Evolutionary conservation across 257 asterid species (phyloP), one percentile per base, ranked within the genome.

Genomic region (Nicotiana undulata): DNA sequence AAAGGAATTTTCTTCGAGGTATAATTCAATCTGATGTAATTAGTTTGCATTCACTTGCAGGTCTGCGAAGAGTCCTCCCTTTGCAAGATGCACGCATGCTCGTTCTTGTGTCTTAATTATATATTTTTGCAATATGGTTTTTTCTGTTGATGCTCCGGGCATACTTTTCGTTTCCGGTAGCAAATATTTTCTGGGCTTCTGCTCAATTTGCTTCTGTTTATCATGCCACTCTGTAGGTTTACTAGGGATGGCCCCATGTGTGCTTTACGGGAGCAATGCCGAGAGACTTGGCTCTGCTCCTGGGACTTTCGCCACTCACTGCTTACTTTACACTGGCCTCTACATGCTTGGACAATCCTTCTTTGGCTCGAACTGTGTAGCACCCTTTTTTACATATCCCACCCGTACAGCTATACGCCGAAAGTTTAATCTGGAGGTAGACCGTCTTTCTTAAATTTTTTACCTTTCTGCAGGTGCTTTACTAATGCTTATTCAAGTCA

Each of bases 211-310:
- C 28, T 26, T 26, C 28, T 26, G 28, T 26, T 26, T 26, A 26
- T 26, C 28, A 26, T 26, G 28, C 28, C 70, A 34, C 40, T 75
- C 85, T 82, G 81, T 91, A 96, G 99, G 99, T 83, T 81, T 96
- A 86, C 80, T 96, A 77, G 99, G 99, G 70, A 70, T 90, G 53
- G 97, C 92, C 22, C 99, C 99, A 53, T 96, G 99, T 82, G 94
- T 96, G 87, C 98, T 94, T 55, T 91, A 93, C 68, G 99, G 97
- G 81, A 85, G 90, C 90, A 96, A 88, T 83, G 96, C 82, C 0
- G 99, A 96, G 87, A 91, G 99, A 81, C 90, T 96, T 81, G 94
- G 92, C 72, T 85, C 93, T 26, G 78, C 87, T 65, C 93, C 93
- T 16, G 94, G 94, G 58, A 82, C 92, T 60, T 96, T 94, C 75